phyloP scores from a whole-genome alignment of 345 rosid species.

The Salix udensis region DNA sequence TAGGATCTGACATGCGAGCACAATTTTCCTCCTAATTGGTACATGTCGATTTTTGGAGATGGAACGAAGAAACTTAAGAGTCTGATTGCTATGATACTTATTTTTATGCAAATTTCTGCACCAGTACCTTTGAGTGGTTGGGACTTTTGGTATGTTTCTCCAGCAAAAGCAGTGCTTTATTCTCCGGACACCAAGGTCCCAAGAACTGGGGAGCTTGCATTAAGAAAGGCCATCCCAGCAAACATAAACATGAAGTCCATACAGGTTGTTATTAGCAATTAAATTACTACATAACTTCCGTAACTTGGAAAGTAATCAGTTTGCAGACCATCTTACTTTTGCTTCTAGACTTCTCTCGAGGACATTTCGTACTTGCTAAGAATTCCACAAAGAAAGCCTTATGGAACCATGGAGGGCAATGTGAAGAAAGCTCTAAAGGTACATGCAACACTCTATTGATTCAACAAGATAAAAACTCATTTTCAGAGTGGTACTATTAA shows the following conservation, averaged over 20 bases:
- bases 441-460: not conserved
- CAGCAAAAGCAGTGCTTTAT: constrained; percentile 76
- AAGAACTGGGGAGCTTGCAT: constrained; percentile 91
- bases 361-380: constrained; percentile 85
- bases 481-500: not conserved
- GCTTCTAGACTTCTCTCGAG: constrained; percentile 68
- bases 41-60: constrained; percentile 25
- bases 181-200: constrained; percentile 90
- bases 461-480: not conserved
- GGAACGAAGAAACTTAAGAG: constrained; percentile 44
- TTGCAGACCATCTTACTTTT: constrained; percentile 15
- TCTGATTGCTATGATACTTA: constrained; percentile 41
- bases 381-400: constrained; percentile 96
- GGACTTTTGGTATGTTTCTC: constrained; percentile 41
- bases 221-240: constrained; percentile 88
- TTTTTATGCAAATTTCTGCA: constrained; percentile 58
- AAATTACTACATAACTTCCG: not conserved
- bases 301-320: constrained; percentile 7
- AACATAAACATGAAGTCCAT: constrained; percentile 80
- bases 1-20: constrained; percentile 40
- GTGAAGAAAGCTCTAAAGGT: constrained; percentile 92
- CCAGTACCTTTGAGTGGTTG: constrained; percentile 55
- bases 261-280: constrained; percentile 44
- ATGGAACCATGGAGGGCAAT: constrained; percentile 91
- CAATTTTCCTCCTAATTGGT: constrained; percentile 24